Conservation (phyloP, 2,329 filamentous ascomycete species). For the Aureobasidium pullulans region DNA sequence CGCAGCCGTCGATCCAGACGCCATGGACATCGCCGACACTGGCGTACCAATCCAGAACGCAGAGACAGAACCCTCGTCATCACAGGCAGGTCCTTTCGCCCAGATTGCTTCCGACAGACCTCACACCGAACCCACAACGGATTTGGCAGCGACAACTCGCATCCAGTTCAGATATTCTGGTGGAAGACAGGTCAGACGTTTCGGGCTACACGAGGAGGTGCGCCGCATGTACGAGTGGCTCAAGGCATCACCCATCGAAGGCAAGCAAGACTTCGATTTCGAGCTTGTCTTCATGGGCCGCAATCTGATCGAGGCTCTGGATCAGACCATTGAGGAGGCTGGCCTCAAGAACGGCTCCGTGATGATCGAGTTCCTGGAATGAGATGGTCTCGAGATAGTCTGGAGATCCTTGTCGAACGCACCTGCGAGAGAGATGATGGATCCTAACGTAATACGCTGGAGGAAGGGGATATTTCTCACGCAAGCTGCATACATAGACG, state of each 20-base stretch:
- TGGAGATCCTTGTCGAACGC: neutral
- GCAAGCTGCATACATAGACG: neutral
- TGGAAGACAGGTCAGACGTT: conserved; percentile 81
- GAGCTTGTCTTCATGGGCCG: conserved; percentile 83
- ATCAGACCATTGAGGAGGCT: conserved; percentile 65
- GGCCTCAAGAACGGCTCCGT: conserved; percentile 88
- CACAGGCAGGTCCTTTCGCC: conserved; percentile 49
- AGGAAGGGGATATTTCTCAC: neutral
- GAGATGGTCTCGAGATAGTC: neutral
- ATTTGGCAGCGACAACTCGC: conserved; percentile 67
- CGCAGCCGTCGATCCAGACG: conserved; percentile 38
- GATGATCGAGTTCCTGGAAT: conserved; percentile 72
- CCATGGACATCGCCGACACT: conserved; percentile 25
- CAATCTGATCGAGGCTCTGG: conserved; percentile 71
- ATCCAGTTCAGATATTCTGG: conserved; percentile 88
- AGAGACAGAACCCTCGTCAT: conserved; percentile 23
- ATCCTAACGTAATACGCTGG: neutral
- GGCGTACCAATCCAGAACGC: conserved; percentile 16
- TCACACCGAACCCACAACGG: conserved; percentile 66
- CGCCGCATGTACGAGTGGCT: conserved; percentile 91
- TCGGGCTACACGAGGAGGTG: conserved; percentile 67
- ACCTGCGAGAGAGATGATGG: too few species aligned
- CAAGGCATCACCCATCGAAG: conserved; percentile 77
- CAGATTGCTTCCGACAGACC: conserved; percentile 64
- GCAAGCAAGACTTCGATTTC: conserved; percentile 70